Evolutionary conservation across 257 asterid genomes (phyloP), one percentile per base, ranked within the genome.

Genomic region (Mitragyna speciosa): DNA sequence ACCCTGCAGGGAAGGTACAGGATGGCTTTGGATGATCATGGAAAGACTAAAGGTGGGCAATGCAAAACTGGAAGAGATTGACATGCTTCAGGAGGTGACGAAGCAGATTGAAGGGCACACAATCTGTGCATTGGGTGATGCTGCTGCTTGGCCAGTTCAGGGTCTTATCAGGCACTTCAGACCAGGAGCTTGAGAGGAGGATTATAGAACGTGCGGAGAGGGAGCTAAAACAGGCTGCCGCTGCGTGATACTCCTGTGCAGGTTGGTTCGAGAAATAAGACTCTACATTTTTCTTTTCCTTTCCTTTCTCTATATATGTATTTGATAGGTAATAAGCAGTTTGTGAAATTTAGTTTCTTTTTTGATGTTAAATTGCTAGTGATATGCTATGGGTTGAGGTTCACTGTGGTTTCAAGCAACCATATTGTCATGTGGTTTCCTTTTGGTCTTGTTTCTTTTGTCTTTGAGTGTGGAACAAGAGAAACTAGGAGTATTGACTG

Each of bases 141-240:
- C 99, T 70, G 99, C 99, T 73, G 99, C 98, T 80, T 96, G 99
- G 99, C 99, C 99, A 3, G 99, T 96, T 84, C 99, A 96, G 91
- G 99, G 99, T 72, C 98, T 96, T 80, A 94, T 96, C 78, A 86
- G 99, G 90, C 98, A 96, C 88, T 96, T 96, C 70, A 86, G 99
- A 79, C 99, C 99, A 0, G 98, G 98, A 96, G 88, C 88, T 96
- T 70, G 99, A 96, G 77, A 85, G 98, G 84, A 94, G 98, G 92
- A 96, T 96, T 82, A 89, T 86, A 84, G 97, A 91, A 89, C 94
- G 88, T 24, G 98, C 99, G 0, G 97, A 92, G 67, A 92, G 97
- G 83, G 99, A 96, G 89, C 87, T 94, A 64, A 88, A 82, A 51
- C 89, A 87, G 89, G 97, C 88, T 75, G 93, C 96, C 72, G 96